phyloP scores from a whole-genome alignment of 2,329 filamentous ascomycete species.

The Talaromyces piceae region DNA sequence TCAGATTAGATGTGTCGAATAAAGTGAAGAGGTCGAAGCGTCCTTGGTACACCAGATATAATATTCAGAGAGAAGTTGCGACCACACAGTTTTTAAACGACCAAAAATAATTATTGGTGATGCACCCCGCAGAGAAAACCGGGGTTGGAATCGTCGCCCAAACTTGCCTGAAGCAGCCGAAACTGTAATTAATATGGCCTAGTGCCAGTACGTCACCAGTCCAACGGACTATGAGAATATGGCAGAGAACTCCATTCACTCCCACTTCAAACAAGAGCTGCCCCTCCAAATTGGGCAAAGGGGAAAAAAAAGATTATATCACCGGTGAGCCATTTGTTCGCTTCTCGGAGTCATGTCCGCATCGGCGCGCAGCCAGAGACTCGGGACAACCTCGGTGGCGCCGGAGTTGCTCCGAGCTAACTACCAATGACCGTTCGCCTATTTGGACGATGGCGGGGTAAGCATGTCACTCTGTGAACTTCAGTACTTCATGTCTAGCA shows the following conservation, averaged over 20 bases:
- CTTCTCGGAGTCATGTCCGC: conserved; percentile 8
- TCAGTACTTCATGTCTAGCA: too few relatives aligned
- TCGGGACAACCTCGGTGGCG: conserved; percentile 5
- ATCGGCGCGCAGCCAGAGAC: too few relatives aligned
- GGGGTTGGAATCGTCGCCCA: neutral
- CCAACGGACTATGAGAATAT: neutral
- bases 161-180: neutral
- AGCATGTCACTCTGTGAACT: neutral
- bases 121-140: neutral
- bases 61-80: neutral
- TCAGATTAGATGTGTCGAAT: neutral
- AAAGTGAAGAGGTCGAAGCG: neutral
- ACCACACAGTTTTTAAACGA: neutral
- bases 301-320: neutral
- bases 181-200: neutral
- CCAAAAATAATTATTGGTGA: neutral
- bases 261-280: neutral
- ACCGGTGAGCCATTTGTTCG: neutral
- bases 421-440: neutral
- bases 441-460: neutral
- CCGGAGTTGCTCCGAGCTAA: conserved; percentile 11
- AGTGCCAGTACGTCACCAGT: neutral
- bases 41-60: neutral
- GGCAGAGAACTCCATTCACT: neutral
- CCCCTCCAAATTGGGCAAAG: too few relatives aligned